Evolutionary conservation across 768 basidiomycete species (phyloP), one percentile per base, ranked within the genome.

Genomic region (Boletus tomentosulus): DNA sequence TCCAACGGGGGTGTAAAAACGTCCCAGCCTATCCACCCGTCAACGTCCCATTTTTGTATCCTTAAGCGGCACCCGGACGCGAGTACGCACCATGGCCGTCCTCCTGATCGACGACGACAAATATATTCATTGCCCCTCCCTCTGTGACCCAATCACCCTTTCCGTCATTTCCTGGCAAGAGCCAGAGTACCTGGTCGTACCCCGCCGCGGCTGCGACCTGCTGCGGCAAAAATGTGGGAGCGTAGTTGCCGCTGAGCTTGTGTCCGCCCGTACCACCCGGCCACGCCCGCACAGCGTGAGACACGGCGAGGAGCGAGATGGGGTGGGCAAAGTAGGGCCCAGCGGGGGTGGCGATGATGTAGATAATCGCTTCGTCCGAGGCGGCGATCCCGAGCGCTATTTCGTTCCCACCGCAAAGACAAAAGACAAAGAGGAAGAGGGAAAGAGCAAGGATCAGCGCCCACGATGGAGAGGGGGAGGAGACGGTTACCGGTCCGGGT

Each of bases 1-100:
- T 89, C 92, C 55, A 97, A 74, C 13, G 92, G 88, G 2, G 95
- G 90, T 1, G 96, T 97, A 57, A 92, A 77, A 50, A 97, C 77
- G 67, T 98, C 92, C 54, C 83, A 68, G n/a, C 75, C 86, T 89
- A 61, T 35, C 37, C n/a, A 8, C 3, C 19, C n/a, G 28, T 52
- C 44, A 52, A 27, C 24, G 8, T 42, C 10, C 13, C 22, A 5
- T 19, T 15, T 16, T 15, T 16, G 8, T 11, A 13, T 11, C n/a
- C 6, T 19, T 8, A 7, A 6, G n/a, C 38, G 10, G 22, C 19
- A 19, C 3, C 8, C 22, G 22, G 8, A 12, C 7, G 34, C 3
- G 25, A 37, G 34, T 11, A 50, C 76, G 34, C 48, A 81, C 81
- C 76, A 3, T 60, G 43, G 2, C 82, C 85, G 59, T 86, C 81